These are phyloP conservation scores for Paraphaeosphaeria sporulosa DNA, from an alignment of 2,329 filamentous ascomycete genomes.

Conservation along the genomic window DNA sequence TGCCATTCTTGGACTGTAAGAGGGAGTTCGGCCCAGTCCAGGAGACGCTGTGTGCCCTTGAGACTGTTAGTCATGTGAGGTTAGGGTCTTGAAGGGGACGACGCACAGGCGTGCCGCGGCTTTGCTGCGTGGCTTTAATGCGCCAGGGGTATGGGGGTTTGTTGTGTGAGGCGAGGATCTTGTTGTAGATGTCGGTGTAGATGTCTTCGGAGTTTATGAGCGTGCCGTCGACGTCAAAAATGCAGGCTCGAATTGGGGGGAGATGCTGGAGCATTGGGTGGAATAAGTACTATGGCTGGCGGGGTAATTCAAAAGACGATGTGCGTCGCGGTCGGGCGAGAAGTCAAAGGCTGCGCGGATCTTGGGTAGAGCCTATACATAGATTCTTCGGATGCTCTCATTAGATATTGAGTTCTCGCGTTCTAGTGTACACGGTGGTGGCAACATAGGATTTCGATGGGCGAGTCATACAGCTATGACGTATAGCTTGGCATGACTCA, in stretches of 20 bases:
- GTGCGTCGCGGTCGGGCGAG: too few species aligned
- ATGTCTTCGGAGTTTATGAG: slow-evolving; percentile 46
- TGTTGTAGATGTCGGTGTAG: slow-evolving; percentile 35
- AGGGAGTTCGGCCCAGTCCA: slow-evolving; percentile 30
- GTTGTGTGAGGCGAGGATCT: slow-evolving; percentile 29
- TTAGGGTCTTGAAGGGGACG: neutral
- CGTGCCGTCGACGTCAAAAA: slow-evolving; percentile 45
- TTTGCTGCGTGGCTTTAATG: slow-evolving; percentile 32
- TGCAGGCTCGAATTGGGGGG: slow-evolving; percentile 38
- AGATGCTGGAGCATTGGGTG: slow-evolving; percentile 12
- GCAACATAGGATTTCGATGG: too few species aligned
- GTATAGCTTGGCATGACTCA: too few species aligned
- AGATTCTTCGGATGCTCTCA: too few species aligned
- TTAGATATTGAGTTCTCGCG: too few species aligned
- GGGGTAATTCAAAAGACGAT: too few species aligned
- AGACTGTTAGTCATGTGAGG: neutral
- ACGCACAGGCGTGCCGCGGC: slow-evolving; percentile 26
- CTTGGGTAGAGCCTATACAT: too few species aligned
- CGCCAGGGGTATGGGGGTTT: slow-evolving; percentile 28
- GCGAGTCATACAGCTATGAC: too few species aligned
- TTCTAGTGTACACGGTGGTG: too few species aligned
- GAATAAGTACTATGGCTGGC: too few species aligned
- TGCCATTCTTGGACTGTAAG: slow-evolving; percentile 28
- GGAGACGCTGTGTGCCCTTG: slow-evolving; percentile 27
- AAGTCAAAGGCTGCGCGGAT: too few species aligned